Evolutionary conservation across 495 filamentous ascomycete genomes (phyloP).

Genomic region (Neurospora intermedia): DNA sequence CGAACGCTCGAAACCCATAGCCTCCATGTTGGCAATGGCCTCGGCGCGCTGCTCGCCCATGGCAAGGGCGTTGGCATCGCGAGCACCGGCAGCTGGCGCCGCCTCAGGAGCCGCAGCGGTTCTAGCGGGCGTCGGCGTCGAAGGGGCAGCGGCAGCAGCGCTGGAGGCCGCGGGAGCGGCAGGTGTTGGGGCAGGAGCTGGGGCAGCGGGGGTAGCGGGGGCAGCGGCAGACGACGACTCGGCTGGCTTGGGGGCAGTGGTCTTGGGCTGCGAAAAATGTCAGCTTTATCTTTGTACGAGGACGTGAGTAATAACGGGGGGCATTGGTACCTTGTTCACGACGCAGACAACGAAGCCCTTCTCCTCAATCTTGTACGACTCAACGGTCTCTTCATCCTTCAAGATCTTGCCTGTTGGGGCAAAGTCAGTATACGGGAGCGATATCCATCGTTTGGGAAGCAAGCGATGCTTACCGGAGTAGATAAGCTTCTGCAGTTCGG

Average conservation of each 20-base stretch:
- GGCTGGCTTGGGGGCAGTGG: conserved; percentile 53
- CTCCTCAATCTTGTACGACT: conserved; percentile 95
- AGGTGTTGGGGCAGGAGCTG: conserved; percentile 48
- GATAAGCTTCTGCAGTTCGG: conserved; percentile 82
- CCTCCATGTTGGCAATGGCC: conserved; percentile 92
- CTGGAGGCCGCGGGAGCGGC: conserved; percentile 44
- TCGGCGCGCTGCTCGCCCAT: conserved; percentile 71
- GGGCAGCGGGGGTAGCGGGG: conserved; percentile 59
- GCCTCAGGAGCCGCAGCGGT: conserved; percentile 29
- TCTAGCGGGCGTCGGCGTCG: conserved; percentile 48
- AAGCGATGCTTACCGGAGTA: conserved; percentile 66
- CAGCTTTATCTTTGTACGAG: neutral
- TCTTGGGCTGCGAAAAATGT: conserved; percentile 19
- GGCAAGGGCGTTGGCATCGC: conserved; percentile 69
- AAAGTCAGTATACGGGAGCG: neutral
- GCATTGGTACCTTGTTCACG: conserved; percentile 67
- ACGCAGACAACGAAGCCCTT: conserved; percentile 99
- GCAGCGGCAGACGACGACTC: conserved; percentile 36
- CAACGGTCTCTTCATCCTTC: conserved; percentile 90
- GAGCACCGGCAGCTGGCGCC: conserved; percentile 24
- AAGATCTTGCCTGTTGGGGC: conserved; percentile 74
- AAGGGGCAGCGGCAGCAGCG: conserved; percentile 56
- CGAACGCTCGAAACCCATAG: conserved; percentile 81
- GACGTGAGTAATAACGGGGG: neutral
- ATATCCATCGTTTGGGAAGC: neutral